A percentile compares a stretch with the other conserved stretches of the same genome.
phyloP scores from a whole-genome alignment of 805 yeast species.

The Monosporozyma aquatica region DNA sequence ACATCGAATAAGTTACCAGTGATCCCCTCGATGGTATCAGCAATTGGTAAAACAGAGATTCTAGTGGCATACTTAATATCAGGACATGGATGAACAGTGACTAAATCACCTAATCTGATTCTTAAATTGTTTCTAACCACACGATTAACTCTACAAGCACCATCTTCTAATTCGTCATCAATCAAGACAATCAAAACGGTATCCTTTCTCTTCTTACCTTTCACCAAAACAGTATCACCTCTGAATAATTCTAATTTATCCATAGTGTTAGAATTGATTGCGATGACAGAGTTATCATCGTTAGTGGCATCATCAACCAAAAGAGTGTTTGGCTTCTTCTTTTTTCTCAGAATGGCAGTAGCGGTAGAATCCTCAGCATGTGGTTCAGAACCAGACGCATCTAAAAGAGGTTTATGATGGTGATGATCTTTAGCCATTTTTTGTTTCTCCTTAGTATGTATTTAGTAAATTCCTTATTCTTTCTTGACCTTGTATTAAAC shows the following conservation, averaged over 20 bases:
- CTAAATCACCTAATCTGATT: slow-evolving; percentile 87
- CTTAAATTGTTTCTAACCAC: slow-evolving; percentile 93
- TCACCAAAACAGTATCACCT: slow-evolving; percentile 94
- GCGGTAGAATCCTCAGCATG: slow-evolving; percentile 68
- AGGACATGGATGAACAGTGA: slow-evolving; percentile 90
- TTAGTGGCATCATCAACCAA: slow-evolving; percentile 94
- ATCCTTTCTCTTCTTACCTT: slow-evolving; percentile 96
- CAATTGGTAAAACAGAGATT: slow-evolving; percentile 91
- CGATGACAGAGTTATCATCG: slow-evolving; percentile 94
- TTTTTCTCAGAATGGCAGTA: slow-evolving; percentile 92
- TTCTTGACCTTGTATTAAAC: too few relatives aligned
- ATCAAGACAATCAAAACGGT: slow-evolving; percentile 92
- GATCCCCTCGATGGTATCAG: slow-evolving; percentile 95
- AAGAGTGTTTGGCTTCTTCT: slow-evolving; percentile 94
- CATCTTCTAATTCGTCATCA: slow-evolving; percentile 95
- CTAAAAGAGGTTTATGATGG: slow-evolving; percentile 40
- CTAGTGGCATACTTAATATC: slow-evolving; percentile 95
- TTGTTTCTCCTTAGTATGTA: background rate
- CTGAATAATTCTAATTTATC: slow-evolving; percentile 89
- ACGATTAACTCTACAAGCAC: slow-evolving; percentile 87
- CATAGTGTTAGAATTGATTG: slow-evolving; percentile 92
- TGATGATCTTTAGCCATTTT: slow-evolving; percentile 26
- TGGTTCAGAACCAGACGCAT: slow-evolving; percentile 60
- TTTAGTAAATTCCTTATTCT: too few relatives aligned
- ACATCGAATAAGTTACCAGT: slow-evolving; percentile 96